Conservation (phyloP, 768 basidiomycete species). For the Panellus pusillus region DNA sequence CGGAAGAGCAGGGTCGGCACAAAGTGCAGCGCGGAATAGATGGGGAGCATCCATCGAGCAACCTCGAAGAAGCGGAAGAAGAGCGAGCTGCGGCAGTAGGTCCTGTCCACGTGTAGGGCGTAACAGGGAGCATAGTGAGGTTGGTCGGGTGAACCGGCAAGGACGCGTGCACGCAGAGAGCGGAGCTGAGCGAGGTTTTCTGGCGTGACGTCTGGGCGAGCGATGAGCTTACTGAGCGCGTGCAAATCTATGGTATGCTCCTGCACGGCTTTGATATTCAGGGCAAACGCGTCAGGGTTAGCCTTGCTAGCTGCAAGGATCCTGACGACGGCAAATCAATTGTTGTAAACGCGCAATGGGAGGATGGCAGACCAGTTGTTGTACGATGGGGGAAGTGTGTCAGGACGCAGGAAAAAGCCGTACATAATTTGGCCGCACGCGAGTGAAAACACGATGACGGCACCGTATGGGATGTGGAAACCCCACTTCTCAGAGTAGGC, state of each 20-base stretch:
- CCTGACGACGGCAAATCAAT: slow-evolving; percentile 36
- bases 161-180: slow-evolving; percentile 36
- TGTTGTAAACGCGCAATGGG: background rate
- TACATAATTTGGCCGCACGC: slow-evolving; percentile 21
- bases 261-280: slow-evolving; percentile 63
- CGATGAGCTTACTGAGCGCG: slow-evolving; percentile 57
- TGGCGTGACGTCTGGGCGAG: slow-evolving; percentile 50
- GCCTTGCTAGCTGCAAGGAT: slow-evolving; percentile 70
- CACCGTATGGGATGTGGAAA: slow-evolving; percentile 15
- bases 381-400: slow-evolving; percentile 70
- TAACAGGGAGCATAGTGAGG: slow-evolving; percentile 64
- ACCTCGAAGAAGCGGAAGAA: slow-evolving; percentile 78
- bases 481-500: slow-evolving; percentile 38
- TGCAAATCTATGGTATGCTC: slow-evolving; percentile 53
- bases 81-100: slow-evolving; percentile 59
- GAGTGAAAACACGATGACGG: slow-evolving; percentile 16
- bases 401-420: slow-evolving; percentile 15
- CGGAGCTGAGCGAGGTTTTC: slow-evolving; percentile 50
- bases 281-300: slow-evolving; percentile 53
- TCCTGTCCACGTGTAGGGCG: slow-evolving; percentile 70
- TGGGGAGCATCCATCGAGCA: slow-evolving; percentile 79
- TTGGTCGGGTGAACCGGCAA: slow-evolving; percentile 35
- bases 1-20: slow-evolving; percentile 87
- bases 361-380: slow-evolving; percentile 21
- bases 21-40: slow-evolving; percentile 89